Evolutionary conservation across 1,284 basidiomycete genomes (phyloP).

Genomic region (Tremellales sp.): DNA sequence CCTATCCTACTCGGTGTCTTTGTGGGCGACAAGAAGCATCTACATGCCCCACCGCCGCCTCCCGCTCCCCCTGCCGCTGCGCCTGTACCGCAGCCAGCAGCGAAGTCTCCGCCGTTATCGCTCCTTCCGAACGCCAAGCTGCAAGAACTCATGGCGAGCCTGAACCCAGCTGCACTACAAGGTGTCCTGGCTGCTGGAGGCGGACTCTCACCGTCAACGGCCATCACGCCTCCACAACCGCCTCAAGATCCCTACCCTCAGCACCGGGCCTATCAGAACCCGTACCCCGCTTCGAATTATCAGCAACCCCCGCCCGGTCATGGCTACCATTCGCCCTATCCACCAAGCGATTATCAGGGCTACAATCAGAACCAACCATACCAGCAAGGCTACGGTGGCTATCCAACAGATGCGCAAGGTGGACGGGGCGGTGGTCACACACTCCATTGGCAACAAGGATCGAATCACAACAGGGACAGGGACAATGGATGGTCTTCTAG

Average conservation of each 20-base stretch:
- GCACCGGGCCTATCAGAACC: background rate
- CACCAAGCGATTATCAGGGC: too few species aligned
- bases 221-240: slow-evolving; percentile 61
- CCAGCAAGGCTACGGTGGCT: too few species aligned
- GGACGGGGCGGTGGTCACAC: too few species aligned
- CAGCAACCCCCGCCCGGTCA: background rate
- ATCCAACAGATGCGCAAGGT: too few species aligned
- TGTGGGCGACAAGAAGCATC: slow-evolving; percentile 66
- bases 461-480: slow-evolving; percentile 2
- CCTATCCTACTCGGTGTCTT: slow-evolving; percentile 77
- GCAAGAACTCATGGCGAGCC: slow-evolving; percentile 37
- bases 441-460: too few species aligned
- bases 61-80: slow-evolving; percentile 1
- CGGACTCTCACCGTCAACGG: background rate
- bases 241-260: slow-evolving; percentile 1
- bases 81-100: too few species aligned
- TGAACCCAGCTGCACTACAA: slow-evolving; percentile 28
- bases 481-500: slow-evolving; percentile 8
- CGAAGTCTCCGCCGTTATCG: background rate
- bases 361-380: too few species aligned
- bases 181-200: background rate
- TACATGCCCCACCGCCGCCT: slow-evolving; percentile 51
- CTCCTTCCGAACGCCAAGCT: slow-evolving; percentile 37
- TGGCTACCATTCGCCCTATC: too few species aligned
- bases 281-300: slow-evolving; percentile 1